Percentiles rank a stretch among this genome's conserved stretches.
phyloP scores from a whole-genome alignment of 495 filamentous ascomycete species.

The Xylona heveae region DNA sequence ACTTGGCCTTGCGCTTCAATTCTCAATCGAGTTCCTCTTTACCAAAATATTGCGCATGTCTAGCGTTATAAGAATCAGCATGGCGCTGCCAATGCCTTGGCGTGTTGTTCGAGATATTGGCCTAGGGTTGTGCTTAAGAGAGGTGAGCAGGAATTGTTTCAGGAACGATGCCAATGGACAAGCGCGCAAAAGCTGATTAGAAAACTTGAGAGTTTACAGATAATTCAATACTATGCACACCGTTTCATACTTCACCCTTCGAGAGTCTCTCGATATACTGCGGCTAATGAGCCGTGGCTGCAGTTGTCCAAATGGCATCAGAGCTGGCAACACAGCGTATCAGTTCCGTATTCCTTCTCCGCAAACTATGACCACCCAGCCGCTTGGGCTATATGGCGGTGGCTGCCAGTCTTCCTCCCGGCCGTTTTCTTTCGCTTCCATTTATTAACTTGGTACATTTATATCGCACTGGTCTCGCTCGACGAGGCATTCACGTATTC shows the following conservation, averaged over 20 bases:
- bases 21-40: constrained; percentile 25
- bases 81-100: constrained; percentile 39
- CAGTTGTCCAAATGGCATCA: constrained; percentile 29
- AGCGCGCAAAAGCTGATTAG: too few relatives aligned
- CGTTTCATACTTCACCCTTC: constrained; percentile 42
- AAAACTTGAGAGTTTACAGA: not conserved
- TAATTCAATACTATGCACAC: constrained; percentile 40
- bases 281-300: too few relatives aligned
- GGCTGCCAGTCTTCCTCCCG: constrained; percentile 55
- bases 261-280: constrained; percentile 13
- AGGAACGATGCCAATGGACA: too few relatives aligned
- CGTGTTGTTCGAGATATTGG: constrained; percentile 29
- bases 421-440: constrained; percentile 45
- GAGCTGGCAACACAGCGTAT: constrained; percentile 41
- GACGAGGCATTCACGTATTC: constrained; percentile 61
- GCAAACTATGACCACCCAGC: constrained; percentile 67
- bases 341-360: constrained; percentile 40
- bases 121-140: constrained; percentile 27
- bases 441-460: constrained; percentile 57
- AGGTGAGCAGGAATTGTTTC: too few relatives aligned
- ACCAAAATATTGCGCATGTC: constrained; percentile 25
- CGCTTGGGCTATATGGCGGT: constrained; percentile 43
- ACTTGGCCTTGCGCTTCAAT: constrained; percentile 11
- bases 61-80: constrained; percentile 35
- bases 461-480: constrained; percentile 41